Evolutionary conservation across 371 early-diverging fungal genomes (phyloP).

Genomic region (Mucor sp.): DNA sequence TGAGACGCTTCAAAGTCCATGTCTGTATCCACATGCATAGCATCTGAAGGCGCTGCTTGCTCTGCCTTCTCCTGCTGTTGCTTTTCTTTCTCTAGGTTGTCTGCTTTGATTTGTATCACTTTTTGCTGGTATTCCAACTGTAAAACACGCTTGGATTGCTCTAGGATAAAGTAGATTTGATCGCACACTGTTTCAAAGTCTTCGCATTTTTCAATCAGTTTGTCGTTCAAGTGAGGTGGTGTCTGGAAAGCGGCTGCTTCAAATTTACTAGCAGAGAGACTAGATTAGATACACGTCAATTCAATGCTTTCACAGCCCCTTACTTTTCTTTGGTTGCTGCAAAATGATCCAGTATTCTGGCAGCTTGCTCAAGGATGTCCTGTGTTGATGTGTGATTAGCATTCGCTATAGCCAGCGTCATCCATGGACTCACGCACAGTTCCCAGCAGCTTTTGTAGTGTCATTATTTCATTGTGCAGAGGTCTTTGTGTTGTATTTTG

Average conservation of each 20-base stretch:
- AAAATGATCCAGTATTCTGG: slow-evolving; percentile 46
- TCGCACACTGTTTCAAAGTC: slow-evolving; percentile 52
- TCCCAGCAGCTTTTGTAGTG: slow-evolving; percentile 32
- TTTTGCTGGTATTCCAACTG: slow-evolving; percentile 43
- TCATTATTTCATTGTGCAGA: slow-evolving; percentile 38
- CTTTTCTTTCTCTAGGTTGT: slow-evolving; percentile 17
- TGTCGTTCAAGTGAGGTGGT: slow-evolving; percentile 32
- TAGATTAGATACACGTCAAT: neutral
- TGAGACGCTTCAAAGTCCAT: slow-evolving; percentile 14
- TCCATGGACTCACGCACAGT: slow-evolving; percentile 23
- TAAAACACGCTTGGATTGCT: slow-evolving; percentile 47
- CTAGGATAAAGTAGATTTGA: slow-evolving; percentile 46
- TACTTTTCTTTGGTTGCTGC: slow-evolving; percentile 35
- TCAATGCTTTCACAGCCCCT: neutral
- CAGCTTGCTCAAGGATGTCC: slow-evolving; percentile 49
- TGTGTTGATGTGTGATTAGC: slow-evolving; percentile 17
- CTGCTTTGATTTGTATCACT: slow-evolving; percentile 14
- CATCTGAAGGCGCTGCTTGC: slow-evolving; percentile 11
- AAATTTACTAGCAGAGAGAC: slow-evolving; percentile 23
- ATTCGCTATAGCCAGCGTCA: neutral
- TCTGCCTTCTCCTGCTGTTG: slow-evolving; percentile 14
- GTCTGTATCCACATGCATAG: slow-evolving; percentile 16
- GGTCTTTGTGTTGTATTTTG: slow-evolving; percentile 32
- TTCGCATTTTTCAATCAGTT: slow-evolving; percentile 42
- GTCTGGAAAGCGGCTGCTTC: slow-evolving; percentile 16